Evolutionary conservation across 2,329 filamentous ascomycete genomes (phyloP).

Genomic region (Sphaceloma murrayae): DNA sequence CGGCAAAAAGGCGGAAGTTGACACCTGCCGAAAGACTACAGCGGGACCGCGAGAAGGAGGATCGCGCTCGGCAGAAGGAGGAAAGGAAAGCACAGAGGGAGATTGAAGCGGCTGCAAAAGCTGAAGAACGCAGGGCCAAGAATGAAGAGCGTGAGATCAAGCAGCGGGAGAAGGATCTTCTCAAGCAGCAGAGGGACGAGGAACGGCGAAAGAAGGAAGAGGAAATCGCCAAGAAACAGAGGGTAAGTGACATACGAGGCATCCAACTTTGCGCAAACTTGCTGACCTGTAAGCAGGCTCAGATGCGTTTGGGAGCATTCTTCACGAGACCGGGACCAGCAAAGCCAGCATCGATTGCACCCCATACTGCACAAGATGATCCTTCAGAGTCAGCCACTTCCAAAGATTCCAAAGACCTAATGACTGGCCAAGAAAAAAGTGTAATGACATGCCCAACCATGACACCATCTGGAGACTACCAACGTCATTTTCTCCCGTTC

Average conservation of each 20-base stretch:
- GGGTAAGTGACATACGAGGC: constrained; percentile 28
- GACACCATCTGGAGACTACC: constrained; percentile 32
- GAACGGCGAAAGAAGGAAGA: constrained; percentile 23
- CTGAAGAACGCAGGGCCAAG: constrained; percentile 31
- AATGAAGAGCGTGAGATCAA: constrained; percentile 34
- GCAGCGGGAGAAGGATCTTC: constrained; percentile 37
- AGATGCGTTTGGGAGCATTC: constrained; percentile 25
- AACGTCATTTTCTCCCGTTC: constrained; percentile 70
- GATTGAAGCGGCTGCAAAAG: constrained; percentile 25
- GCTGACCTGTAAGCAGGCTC: constrained; percentile 23
- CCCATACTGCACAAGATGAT: not conserved
- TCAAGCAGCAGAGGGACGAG: constrained; percentile 38
- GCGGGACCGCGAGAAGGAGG: constrained; percentile 31
- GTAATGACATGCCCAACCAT: too few relatives aligned
- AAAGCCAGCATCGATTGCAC: constrained; percentile 17
- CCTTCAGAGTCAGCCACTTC: not conserved
- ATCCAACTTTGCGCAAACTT: not conserved
- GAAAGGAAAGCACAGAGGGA: constrained; percentile 26
- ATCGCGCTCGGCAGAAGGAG: constrained; percentile 27
- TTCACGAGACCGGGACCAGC: constrained; percentile 26
- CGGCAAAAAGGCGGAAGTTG: constrained; percentile 36
- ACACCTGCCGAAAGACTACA: constrained; percentile 36
- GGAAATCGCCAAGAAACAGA: constrained; percentile 29
- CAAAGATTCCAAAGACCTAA: not conserved
- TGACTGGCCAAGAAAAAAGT: too few relatives aligned